Base-by-base conservation (phyloP, 1,139 yeast genomes). In the Debaryomyces singareniensis region DNA sequence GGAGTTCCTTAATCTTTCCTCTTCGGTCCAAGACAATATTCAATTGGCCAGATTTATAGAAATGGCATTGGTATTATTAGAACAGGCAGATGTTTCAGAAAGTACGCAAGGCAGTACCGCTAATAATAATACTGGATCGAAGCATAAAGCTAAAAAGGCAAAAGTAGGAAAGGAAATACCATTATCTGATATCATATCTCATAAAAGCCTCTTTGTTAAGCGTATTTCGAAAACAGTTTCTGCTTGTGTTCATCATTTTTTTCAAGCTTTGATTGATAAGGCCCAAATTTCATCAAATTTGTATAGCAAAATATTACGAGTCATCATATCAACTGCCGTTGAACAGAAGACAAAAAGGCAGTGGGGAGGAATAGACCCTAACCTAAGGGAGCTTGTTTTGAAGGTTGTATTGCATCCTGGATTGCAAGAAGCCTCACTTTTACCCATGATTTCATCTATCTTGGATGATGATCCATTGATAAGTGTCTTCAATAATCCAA, bases 111-210 rank as follows among this genome's bases (percentile, higher is more conserved):
- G 21, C 5, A 23, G 13, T 7, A 26, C 28, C 11, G 14, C 13
- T 6, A 24, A 24, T 15, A 24, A 21, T 6, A 22, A 6, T 23
- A 24, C 29, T 23, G 40, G 34, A 20, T 33, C 28, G 11, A 38
- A 45, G 4, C 48, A 49, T 30, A 54, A 52, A 18, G 47, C 57
- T 29, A 63, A 63, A 38, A 66, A 65, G 44, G 69, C 61, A 47
- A 74, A 66, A 45, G 61, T 56, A 30, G 53, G 51, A 27, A 58
- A 61, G 15, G 44, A 69, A 1, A 66, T 68, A 16, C 72, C 80
- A 3, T 55, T 81, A 40, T 73, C 93, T 3, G 95, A 85, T 56
- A 56, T 81, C 25, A 63, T 82, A 28, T 76, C 91, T 1, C 84
- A 82, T 48, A 70, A 81, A 20, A 75, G 72, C 29, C 58, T 75